phyloP scores from a whole-genome alignment of 164 flowering plant genomes.

The Protea cynaroides region DNA sequence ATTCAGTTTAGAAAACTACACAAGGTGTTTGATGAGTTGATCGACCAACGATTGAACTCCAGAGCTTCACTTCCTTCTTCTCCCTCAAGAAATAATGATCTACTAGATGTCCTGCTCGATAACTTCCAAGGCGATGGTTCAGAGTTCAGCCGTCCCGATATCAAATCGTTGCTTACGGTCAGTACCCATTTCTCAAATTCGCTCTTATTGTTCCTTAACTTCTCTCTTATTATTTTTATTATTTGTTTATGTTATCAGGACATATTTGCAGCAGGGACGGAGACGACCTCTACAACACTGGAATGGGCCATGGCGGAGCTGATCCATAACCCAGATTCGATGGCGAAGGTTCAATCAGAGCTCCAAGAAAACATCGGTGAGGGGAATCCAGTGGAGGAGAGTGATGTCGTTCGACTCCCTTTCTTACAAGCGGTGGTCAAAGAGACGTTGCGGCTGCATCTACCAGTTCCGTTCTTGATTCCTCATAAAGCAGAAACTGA shows the following conservation, averaged over 20 bases:
- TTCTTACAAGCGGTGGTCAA: neutral
- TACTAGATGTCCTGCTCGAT: neutral
- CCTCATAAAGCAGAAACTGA: neutral
- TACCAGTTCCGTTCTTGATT: neutral
- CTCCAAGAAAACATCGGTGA: neutral
- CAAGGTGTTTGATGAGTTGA: neutral
- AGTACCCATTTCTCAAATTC: neutral
- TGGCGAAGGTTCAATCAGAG: neutral
- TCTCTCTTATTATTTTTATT: no score
- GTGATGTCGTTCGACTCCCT: neutral
- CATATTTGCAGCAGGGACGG: neutral
- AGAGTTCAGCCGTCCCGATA: neutral
- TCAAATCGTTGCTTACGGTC: neutral
- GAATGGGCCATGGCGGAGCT: neutral
- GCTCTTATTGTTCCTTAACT: no score
- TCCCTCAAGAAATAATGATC: neutral
- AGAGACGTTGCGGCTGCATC: neutral
- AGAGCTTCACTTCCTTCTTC: neutral
- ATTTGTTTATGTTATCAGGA: neutral
- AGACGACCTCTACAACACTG: neutral
- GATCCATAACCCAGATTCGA: neutral
- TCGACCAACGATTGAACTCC: neutral
- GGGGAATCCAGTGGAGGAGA: neutral
- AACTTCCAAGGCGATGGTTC: neutral
- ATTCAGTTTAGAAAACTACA: neutral